Percentiles rank a stretch among this genome's conserved stretches.
Evolutionary conservation across 176 grass and related monocot genomes (phyloP).

Genomic region (Triticum aestivum): DNA sequence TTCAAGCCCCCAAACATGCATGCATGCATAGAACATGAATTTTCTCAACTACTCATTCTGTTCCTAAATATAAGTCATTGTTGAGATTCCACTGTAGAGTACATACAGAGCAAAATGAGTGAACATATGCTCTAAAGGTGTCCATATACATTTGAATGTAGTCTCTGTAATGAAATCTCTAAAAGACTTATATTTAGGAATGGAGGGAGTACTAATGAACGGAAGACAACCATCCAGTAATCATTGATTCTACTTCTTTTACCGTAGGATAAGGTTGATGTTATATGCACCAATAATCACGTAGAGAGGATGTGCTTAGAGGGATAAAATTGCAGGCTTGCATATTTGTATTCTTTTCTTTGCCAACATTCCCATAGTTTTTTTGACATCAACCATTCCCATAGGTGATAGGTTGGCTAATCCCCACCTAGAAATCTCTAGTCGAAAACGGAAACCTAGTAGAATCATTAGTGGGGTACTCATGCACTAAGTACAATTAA

Average conservation of each 20-base stretch:
- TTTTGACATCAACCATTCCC: neutral
- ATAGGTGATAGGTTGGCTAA: neutral
- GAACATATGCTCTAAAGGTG: too few relatives aligned
- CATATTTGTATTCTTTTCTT: neutral
- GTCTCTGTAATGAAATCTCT: too few relatives aligned
- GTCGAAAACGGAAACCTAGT: constrained; percentile 29
- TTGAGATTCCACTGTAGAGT: too few relatives aligned
- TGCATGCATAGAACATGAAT: constrained; percentile 16
- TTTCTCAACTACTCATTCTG: neutral
- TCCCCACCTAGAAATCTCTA: constrained; percentile 31
- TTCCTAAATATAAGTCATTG: too few relatives aligned
- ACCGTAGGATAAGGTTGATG: neutral
- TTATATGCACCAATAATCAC: neutral
- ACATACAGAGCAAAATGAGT: too few relatives aligned
- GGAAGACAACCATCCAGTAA: neutral
- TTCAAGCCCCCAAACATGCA: neutral
- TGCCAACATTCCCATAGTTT: neutral
- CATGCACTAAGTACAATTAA: constrained; percentile 35
- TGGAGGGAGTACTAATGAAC: neutral
- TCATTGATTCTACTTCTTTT: neutral
- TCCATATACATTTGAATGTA: too few relatives aligned
- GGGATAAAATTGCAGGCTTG: neutral
- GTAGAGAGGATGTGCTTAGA: neutral
- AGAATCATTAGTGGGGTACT: constrained; percentile 2
- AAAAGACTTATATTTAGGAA: too few relatives aligned